Conservation (phyloP, 805 yeast species). For the Candida verbasci region DNA sequence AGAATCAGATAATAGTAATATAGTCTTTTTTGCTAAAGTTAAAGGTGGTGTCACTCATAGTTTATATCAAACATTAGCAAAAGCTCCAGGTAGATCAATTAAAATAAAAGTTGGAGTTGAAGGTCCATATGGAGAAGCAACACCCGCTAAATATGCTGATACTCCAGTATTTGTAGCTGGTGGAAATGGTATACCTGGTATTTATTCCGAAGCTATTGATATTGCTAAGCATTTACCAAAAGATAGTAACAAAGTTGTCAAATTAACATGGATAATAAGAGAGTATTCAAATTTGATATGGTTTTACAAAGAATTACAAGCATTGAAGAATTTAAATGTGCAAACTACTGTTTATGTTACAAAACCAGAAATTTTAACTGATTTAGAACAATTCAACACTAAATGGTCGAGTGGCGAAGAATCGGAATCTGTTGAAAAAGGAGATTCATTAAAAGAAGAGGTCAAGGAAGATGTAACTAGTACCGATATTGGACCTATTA, state of each 20-base stretch:
- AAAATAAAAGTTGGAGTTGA: conserved; percentile 40
- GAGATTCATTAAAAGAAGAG: conserved; percentile 1
- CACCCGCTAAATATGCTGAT: conserved; percentile 47
- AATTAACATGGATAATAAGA: conserved; percentile 62
- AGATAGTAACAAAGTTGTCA: conserved; percentile 19
- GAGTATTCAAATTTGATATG: conserved; percentile 45
- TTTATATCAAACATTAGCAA: conserved; percentile 21
- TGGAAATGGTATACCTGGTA: conserved; percentile 71
- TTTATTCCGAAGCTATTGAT: conserved; percentile 35
- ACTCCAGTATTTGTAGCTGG: conserved; percentile 63
- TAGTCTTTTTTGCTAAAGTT: conserved; percentile 30
- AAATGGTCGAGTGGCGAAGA: neutral
- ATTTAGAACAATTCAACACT: neutral
- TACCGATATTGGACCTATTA: too few species aligned
- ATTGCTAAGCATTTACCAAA: conserved; percentile 17
- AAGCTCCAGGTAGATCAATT: conserved; percentile 23
- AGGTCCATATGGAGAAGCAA: conserved; percentile 65
- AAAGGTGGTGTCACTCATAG: conserved; percentile 35
- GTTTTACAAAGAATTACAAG: conserved; percentile 40
- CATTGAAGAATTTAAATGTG: conserved; percentile 20
- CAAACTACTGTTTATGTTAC: conserved; percentile 25
- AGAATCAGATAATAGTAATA: conserved; percentile 16
- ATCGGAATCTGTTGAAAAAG: neutral
- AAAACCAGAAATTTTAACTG: conserved; percentile 12
- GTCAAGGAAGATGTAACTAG: neutral